A percentile compares a stretch with the other conserved stretches of the same genome.
Evolutionary conservation across 2,329 filamentous ascomycete genomes (phyloP).

Genomic region (Alternaria arbusti): DNA sequence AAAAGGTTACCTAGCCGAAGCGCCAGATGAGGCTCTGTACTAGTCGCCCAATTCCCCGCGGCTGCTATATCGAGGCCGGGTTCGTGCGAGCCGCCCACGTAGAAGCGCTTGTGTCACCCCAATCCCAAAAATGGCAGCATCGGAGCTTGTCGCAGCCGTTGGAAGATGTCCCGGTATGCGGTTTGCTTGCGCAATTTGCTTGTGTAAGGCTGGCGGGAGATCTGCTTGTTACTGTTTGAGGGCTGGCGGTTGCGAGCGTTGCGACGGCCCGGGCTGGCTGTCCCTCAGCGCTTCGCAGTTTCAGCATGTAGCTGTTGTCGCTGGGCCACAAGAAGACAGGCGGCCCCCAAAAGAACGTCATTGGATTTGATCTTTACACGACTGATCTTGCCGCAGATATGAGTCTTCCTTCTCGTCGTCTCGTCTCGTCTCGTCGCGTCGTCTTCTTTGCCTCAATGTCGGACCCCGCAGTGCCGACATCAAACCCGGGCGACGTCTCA

Average conservation of each 20-base stretch:
- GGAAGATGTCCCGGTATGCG: constrained; percentile 15
- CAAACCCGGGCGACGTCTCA: neutral
- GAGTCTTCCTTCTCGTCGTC: neutral
- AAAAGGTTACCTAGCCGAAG: constrained; percentile 12
- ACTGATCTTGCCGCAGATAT: neutral
- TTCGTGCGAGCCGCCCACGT: constrained; percentile 25
- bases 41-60: constrained; percentile 22
- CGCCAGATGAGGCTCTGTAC: constrained; percentile 42
- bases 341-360: constrained; percentile 1
- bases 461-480: neutral
- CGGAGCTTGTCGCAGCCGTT: constrained; percentile 18
- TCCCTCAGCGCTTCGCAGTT: constrained; percentile 27
- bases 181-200: constrained; percentile 20
- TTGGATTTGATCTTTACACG: neutral
- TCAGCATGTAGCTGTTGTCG: constrained; percentile 19
- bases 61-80: constrained; percentile 31
- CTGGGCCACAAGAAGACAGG: constrained; percentile 7
- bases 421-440: neutral
- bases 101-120: constrained; percentile 37
- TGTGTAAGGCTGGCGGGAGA: constrained; percentile 10
- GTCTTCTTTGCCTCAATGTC: neutral
- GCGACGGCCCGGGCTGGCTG: constrained; percentile 9
- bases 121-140: constrained; percentile 22
- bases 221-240: constrained; percentile 15
- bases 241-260: constrained; percentile 16